These are phyloP conservation scores for Saturnispora serradocipensis DNA, from an alignment of 805 yeast species.

Conservation along the genomic window DNA sequence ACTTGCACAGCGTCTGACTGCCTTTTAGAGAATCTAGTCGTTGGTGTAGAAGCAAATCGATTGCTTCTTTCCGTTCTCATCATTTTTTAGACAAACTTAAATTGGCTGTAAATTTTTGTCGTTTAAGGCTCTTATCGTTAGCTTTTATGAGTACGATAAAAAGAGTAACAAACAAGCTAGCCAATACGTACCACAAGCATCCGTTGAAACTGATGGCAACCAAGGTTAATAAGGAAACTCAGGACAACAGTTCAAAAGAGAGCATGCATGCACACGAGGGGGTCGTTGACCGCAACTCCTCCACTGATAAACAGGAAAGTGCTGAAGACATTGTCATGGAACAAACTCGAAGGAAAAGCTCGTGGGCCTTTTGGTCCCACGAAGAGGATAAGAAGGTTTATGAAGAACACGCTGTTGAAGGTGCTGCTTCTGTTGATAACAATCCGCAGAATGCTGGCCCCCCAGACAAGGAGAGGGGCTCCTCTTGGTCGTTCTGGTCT, in stretches of 20 bases:
- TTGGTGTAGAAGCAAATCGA: background rate
- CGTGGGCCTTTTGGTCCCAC: slow-evolving; percentile 23
- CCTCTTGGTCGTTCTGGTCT: slow-evolving; percentile 26
- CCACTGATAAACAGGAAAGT: background rate
- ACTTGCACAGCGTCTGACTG: background rate
- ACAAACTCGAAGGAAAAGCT: slow-evolving; percentile 11
- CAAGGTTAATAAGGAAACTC: background rate
- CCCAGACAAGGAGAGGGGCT: slow-evolving; percentile 11
- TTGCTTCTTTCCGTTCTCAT: background rate
- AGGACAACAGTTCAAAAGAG: background rate
- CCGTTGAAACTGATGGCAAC: background rate
- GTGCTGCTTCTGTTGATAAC: background rate
- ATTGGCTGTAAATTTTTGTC: background rate
- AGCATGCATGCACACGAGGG: background rate
- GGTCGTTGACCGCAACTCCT: background rate
- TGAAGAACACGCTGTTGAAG: background rate
- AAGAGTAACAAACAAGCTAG: background rate
- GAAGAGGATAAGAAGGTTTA: background rate
- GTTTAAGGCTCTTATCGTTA: background rate
- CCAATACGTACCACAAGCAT: background rate
- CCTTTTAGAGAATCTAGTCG: background rate
- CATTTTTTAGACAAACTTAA: background rate
- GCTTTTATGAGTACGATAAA: background rate
- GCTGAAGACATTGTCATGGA: background rate
- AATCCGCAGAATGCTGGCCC: slow-evolving; percentile 8